Base-by-base conservation (phyloP, 83 land plant species). In the Larix sibirica region DNA sequence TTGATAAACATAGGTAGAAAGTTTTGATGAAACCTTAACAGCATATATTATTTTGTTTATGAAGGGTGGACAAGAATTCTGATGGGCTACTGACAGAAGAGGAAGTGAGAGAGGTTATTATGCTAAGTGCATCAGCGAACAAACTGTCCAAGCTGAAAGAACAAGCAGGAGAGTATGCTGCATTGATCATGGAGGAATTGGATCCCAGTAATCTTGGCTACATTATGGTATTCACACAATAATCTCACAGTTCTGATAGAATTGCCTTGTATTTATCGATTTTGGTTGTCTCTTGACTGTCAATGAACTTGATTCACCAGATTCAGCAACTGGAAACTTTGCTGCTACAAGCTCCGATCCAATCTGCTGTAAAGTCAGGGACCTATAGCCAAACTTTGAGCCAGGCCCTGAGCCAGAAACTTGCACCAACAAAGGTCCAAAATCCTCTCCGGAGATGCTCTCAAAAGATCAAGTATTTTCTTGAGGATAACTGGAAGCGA, bases 101-200 rank as follows among this genome's bases (percentile, higher is more conserved):
- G 6, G 92, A 92, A 69, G 88, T 92, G 54, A 84, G 88, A 62
- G 92, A 86, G 87, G 89, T 87, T 42, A 87, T 93, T 63, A 79
- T 83, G 63, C 65, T 91, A 62, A 93, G 95, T 69, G 95, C 95
- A 50, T 91, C 94, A 16, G 95, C 95, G 4, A 93, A 93, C 86
- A 89, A 88, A 83, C 87, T 93, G 3, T 89, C 93, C 3, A 91
- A 88, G 73, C 84, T 93, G 67, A 85, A 93, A 79, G 90, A 93
- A 31, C 90, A 89, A 67, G 91, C 95, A 6, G 90, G 82, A 64
- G 95, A 93, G 79, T 93, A 93, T 59, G 93, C 95, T 18, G 86
- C 90, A 20, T 81, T 93, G 56, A 91, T 93, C 81, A 93, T 93
- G 95, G 94, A 93, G 79, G 95, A 91, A 78, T 79, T 93, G 78